A percentile compares a stretch with the other conserved stretches of the same genome.
Evolutionary conservation across 2,329 filamentous ascomycete genomes (phyloP).

Genomic region (Colletotrichum sp.): DNA sequence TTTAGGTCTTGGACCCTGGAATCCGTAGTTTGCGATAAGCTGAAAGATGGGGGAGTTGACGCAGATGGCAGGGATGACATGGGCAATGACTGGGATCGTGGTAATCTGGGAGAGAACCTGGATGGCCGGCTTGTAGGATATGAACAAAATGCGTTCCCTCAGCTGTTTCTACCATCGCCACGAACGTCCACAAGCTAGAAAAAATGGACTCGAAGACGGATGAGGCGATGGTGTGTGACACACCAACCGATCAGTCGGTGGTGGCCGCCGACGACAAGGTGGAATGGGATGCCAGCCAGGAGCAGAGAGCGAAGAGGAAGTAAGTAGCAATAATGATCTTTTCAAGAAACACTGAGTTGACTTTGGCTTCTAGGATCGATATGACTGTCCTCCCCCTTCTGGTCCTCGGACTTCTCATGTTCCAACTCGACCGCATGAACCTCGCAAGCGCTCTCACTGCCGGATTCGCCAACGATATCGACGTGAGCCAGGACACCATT

Average conservation of each 20-base stretch:
- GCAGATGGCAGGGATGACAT: not conserved
- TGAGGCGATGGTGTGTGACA: conserved; percentile 3
- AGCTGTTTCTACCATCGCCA: not conserved
- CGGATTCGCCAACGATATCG: conserved; percentile 48
- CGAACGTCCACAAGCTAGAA: not conserved
- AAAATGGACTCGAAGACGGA: not conserved
- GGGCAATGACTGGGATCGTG: not conserved
- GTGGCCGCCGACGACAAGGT: not conserved
- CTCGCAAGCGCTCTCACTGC: conserved; percentile 55
- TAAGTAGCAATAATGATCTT: not conserved
- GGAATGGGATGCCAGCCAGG: conserved; percentile 21
- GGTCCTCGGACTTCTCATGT: conserved; percentile 53
- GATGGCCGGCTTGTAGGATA: not conserved
- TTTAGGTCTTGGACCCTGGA: not conserved
- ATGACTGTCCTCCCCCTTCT: conserved; percentile 52
- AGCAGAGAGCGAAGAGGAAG: conserved; percentile 23
- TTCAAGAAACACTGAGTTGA: not conserved
- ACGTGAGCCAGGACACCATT: conserved; percentile 49
- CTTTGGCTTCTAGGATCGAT: conserved; percentile 42
- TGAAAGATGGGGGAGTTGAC: not conserved
- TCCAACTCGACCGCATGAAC: conserved; percentile 59
- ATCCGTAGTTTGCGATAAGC: not conserved
- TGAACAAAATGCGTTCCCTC: not conserved
- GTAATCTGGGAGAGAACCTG: not conserved
- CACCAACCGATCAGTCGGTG: conserved; percentile 18